Base-by-base conservation (phyloP, 2,329 filamentous ascomycete species). In the Mariannaea sp. region DNA sequence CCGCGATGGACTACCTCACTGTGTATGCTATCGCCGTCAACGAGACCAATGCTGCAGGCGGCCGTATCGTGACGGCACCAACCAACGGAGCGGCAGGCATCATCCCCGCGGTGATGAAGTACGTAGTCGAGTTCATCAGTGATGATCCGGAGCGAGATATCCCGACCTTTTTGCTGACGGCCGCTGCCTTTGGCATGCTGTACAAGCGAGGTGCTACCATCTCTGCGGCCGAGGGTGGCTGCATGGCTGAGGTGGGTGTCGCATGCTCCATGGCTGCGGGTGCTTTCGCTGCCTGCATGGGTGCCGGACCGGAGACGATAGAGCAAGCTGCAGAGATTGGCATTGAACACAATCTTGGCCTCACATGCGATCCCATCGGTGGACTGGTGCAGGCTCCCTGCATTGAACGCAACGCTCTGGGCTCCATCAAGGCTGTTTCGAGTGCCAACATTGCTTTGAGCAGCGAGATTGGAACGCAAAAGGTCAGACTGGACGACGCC, bases 171-270 rank as follows among this genome's bases (percentile, higher is more conserved):
- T 66, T 80, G 0, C 69, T 80, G 1, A 80, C 77, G 2, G 74
- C 77, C 2, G 71, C 77, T 0, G 77, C 77, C 5, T 78, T 80
- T 17, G 77, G 77, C 39, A 80, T 80, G 77, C 70, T 80, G 17
- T 80, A 79, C 69, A 80, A 80, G 69, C 76, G 77, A 14, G 77
- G 77, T 3, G 77, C 77, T 0, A 80, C 77, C 16, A 80, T 80
- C 55, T 79, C 77, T 0, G 77, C 77, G 0, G 77, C 77, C 2
- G 77, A 80, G 57, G 77, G 77, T 32, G 77, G 77, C 0, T 80
- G 77, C 65, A 80, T 80, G 77, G 77, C 77, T n/a, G 77, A 80
- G 57, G 77, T 80, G 1, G 77, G 77, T 20, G 77, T 80, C 1
- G 77, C 77, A 3, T 80, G 77, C 57, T 78, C 75, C 19, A 80